These are phyloP conservation scores for Aspergillus sergii DNA, from an alignment of 2,329 filamentous ascomycete species.

Conservation along the genomic window DNA sequence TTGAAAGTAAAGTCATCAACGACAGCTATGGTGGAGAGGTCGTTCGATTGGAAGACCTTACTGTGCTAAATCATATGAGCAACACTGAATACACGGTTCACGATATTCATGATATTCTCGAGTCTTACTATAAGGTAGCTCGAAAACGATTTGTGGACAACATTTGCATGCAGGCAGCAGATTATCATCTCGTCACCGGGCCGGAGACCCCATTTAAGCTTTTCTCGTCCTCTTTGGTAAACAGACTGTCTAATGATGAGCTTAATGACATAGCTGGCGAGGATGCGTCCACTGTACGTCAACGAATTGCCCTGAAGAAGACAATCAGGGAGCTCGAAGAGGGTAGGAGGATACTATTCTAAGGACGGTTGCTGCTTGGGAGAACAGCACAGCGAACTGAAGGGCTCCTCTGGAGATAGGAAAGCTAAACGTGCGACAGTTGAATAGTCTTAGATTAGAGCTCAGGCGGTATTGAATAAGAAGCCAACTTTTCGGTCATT, in stretches of 20 bases:
- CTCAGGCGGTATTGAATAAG: too few relatives aligned
- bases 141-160: slow-evolving; percentile 65
- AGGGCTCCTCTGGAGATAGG: neutral
- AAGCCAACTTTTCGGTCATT: neutral
- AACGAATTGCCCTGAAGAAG: slow-evolving; percentile 47
- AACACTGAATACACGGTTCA: slow-evolving; percentile 30
- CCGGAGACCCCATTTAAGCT: slow-evolving; percentile 55
- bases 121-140: slow-evolving; percentile 64
- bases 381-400: neutral
- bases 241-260: slow-evolving; percentile 50
- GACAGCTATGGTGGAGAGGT: neutral
- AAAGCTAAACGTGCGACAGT: neutral
- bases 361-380: neutral
- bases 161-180: slow-evolving; percentile 61
- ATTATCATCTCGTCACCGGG: slow-evolving; percentile 56
- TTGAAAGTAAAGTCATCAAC: neutral
- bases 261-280: slow-evolving; percentile 63
- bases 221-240: slow-evolving; percentile 56
- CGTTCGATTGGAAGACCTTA: neutral
- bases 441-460: neutral
- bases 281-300: slow-evolving; percentile 45
- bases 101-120: slow-evolving; percentile 63
- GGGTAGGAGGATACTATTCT: slow-evolving; percentile 35
- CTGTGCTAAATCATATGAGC: slow-evolving; percentile 13
- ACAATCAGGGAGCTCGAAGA: slow-evolving; percentile 52